phyloP scores from a whole-genome alignment of 306 rosid genomes.

The Prunus dulcis region DNA sequence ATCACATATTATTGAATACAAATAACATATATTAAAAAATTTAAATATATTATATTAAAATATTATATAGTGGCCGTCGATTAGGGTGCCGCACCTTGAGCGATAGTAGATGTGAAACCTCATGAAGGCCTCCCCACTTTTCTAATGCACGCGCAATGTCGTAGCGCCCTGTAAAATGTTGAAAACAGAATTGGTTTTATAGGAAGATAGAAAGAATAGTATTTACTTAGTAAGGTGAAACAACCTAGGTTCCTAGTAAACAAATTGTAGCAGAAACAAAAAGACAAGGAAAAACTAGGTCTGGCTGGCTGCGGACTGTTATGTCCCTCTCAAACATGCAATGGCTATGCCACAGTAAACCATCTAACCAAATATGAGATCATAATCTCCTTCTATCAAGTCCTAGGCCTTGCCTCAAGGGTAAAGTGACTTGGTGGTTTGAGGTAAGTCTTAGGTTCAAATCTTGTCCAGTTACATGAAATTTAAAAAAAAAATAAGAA shows the following conservation, averaged over 20 bases:
- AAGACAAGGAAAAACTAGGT: not conserved
- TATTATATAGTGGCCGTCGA: slow-evolving; percentile 28
- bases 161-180: slow-evolving; percentile 53
- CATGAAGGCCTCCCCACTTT: slow-evolving; percentile 94
- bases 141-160: slow-evolving; percentile 92
- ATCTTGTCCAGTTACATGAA: not conserved
- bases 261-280: not conserved
- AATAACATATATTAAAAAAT: too few relatives aligned
- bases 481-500: not conserved
- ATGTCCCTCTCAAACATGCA: not conserved
- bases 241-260: too few relatives aligned
- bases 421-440: not conserved
- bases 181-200: not conserved
- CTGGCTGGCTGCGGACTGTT: not conserved
- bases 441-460: not conserved
- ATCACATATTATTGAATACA: too few relatives aligned
- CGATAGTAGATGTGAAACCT: slow-evolving; percentile 82
- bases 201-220: not conserved
- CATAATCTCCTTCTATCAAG: not conserved
- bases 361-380: not conserved
- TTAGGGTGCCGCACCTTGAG: slow-evolving; percentile 66
- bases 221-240: not conserved
- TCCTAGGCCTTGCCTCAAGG: not conserved
- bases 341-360: not conserved
- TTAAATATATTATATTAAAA: too few relatives aligned